Evolutionary conservation across 805 yeast species (phyloP), one percentile per base, ranked within the genome.

Genomic region (Suhomyces emberorum): DNA sequence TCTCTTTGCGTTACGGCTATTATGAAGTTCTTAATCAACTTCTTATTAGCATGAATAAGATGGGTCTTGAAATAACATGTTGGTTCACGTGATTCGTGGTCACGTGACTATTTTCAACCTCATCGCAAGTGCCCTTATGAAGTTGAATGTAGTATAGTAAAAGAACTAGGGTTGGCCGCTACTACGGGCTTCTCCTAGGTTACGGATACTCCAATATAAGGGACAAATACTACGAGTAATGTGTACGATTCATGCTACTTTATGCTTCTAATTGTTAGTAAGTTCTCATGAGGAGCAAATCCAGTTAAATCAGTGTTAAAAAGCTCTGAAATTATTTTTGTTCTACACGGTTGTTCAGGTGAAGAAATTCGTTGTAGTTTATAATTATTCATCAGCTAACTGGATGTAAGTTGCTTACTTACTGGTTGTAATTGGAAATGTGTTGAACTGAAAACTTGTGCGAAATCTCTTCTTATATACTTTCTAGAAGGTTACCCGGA

Each of bases 291-390:
- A 14, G 8, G 26, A 11, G n/a, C 6, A 7, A 5, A 7, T 23
- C 29, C 16, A 15, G 29, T 14, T 24, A 24, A 40, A 24, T 55
- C 83, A 78, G 83, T 74, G 83, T 78, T 78, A 78, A 78, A 78
- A 78, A 78, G 83, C 83, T 73, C 78, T 72, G 81, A 55, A 52
- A 65, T 63, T 69, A 58, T 62, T 49, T 54, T 57, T 73, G 70
- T 71, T 74, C 82, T 66, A 73, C 76, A 73, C 59, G 70, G 65
- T 54, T 37, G 48, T 74, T 77, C 81, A 77, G 83, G 74, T 77
- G 83, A 78, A 78, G 83, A 78, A 78, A 78, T 78, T 77, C 83
- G 67, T 63, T 56, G 61, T 57, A 44, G 53, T 55, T 51, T 42
- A 43, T 49, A 47, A 45, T 43, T 42, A 48, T 60, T 62, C 68